phyloP scores from a whole-genome alignment of 2,329 filamentous ascomycete species.

The Cryphonectria nitschkei region DNA sequence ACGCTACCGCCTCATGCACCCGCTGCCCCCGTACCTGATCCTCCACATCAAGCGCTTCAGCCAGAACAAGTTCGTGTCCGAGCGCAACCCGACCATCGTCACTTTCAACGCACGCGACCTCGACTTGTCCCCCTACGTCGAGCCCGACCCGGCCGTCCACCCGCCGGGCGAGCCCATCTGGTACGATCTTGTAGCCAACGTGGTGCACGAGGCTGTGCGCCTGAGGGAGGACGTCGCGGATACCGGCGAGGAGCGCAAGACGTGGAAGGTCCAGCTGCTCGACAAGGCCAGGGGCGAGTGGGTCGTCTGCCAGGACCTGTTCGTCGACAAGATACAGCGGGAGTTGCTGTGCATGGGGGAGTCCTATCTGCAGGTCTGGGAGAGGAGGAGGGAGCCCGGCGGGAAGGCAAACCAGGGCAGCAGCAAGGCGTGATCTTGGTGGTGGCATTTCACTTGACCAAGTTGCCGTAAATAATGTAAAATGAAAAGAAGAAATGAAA shows the following conservation, averaged over 20 bases:
- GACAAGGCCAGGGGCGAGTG: conserved; percentile 84
- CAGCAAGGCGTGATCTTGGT: no score
- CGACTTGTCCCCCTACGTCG: conserved; percentile 88
- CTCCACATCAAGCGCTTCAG: conserved; percentile 98
- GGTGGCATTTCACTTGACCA: no score
- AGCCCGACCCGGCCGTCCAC: conserved; percentile 76
- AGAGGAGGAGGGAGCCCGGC: conserved; percentile 66
- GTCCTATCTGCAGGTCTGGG: conserved; percentile 96
- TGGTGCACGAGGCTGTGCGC: conserved; percentile 83
- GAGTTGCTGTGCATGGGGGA: conserved; percentile 93
- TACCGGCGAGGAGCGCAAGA: conserved; percentile 82
- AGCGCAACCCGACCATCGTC: conserved; percentile 97
- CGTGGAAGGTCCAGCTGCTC: conserved; percentile 90
- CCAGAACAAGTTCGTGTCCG: conserved; percentile 93
- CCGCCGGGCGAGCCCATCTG: conserved; percentile 80
- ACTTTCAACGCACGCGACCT: conserved; percentile 86
- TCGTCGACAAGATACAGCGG: conserved; percentile 84
- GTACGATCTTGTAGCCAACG: conserved; percentile 96
- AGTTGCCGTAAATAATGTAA: no score
- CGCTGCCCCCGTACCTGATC: conserved; percentile 85
- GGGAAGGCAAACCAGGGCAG: conserved; percentile 41
- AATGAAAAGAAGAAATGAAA: no score
- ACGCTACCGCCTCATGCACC: conserved; percentile 86
- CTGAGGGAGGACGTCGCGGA: conserved; percentile 84
- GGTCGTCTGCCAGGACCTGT: conserved; percentile 92